Evolutionary conservation across 306 rosid species (phyloP).

Genomic region (Pyrus betulifolia): DNA sequence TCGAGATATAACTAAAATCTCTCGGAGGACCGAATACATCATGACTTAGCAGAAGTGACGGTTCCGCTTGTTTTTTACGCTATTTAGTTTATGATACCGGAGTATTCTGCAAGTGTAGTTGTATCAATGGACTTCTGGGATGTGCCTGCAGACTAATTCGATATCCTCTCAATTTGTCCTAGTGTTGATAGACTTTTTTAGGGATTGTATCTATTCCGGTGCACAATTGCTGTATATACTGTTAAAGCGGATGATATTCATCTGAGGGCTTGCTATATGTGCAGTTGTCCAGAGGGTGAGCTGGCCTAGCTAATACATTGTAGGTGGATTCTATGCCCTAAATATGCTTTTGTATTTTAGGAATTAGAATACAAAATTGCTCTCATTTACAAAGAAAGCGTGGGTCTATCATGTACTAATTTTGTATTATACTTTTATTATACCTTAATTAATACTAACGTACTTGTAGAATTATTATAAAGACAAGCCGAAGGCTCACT

Average conservation of each 20-base stretch:
- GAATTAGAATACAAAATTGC: neutral
- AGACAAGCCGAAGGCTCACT: too few relatives aligned
- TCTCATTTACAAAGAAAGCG: neutral
- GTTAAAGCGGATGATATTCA: neutral
- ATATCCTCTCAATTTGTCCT: neutral
- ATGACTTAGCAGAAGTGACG: neutral
- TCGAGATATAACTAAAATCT: neutral
- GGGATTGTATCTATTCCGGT: neutral
- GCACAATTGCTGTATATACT: neutral
- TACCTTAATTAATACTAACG: neutral
- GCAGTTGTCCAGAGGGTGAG: neutral
- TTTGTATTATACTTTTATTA: neutral
- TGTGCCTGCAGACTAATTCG: neutral
- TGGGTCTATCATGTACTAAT: neutral
- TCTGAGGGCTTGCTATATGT: neutral
- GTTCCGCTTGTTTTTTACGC: neutral
- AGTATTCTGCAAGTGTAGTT: neutral
- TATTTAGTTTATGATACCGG: neutral
- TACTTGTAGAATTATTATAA: neutral
- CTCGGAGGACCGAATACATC: neutral
- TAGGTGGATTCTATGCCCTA: neutral
- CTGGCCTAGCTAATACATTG: neutral
- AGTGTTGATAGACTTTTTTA: neutral
- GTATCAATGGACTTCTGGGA: neutral
- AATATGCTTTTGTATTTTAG: neutral